Conservation (phyloP, 1,284 basidiomycete species). For the Austroboletus novae-zelandiae region DNA sequence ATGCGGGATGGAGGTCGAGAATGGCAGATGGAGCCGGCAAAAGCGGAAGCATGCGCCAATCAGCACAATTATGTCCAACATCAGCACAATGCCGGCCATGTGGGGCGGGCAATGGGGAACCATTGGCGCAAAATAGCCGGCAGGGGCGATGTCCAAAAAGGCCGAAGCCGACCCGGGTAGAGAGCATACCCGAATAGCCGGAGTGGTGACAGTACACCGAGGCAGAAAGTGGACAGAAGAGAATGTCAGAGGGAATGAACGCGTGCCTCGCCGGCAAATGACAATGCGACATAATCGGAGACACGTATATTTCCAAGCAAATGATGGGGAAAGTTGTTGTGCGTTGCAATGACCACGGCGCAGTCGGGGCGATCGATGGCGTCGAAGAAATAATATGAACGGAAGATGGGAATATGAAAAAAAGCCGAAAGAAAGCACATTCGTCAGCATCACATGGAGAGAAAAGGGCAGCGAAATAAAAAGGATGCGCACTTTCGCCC, state of each 20-base stretch:
- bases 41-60: slow-evolving; percentile 14
- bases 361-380: background rate
- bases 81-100: slow-evolving; percentile 4
- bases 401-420: background rate
- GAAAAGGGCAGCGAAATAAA: background rate
- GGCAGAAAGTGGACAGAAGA: background rate
- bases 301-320: background rate
- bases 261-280: slow-evolving; percentile 1
- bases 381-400: background rate
- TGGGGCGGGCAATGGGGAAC: slow-evolving; percentile 1
- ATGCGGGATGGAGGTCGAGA: background rate
- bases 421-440: background rate
- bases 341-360: background rate
- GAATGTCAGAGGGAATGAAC: background rate
- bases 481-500: slow-evolving; percentile 26
- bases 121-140: slow-evolving; percentile 11
- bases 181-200: slow-evolving; percentile 10
- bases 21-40: slow-evolving; percentile 5
- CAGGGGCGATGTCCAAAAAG: background rate
- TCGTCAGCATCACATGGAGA: slow-evolving; percentile 12
- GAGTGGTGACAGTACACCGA: background rate
- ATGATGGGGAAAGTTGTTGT: background rate
- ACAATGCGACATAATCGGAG: background rate
- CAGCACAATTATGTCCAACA: slow-evolving; percentile 4
- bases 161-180: slow-evolving; percentile 9